A percentile compares a stretch with the other conserved stretches of the same genome.
Conservation (phyloP, 805 yeast genomes). For the Ogataea glucozyma region DNA sequence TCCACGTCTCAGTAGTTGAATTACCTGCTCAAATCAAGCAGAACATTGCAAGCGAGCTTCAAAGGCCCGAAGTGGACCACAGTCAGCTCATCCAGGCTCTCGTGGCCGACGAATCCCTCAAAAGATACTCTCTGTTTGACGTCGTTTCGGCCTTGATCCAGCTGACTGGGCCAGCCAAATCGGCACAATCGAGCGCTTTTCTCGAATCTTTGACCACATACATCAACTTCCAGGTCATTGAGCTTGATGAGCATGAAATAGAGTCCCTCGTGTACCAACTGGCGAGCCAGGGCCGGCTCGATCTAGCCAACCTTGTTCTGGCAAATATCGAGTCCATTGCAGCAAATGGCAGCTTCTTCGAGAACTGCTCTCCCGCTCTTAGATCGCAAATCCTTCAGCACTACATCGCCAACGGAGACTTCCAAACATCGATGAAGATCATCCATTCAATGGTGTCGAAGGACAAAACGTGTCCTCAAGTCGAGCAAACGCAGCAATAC, state of each 20-base stretch:
- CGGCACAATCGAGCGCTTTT: constrained; percentile 2
- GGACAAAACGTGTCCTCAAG: constrained; percentile 16
- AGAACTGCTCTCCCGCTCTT: constrained; percentile 10
- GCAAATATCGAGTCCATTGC: constrained; percentile 10
- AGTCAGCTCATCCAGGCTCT: constrained; percentile 6
- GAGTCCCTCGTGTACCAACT: constrained; percentile 11
- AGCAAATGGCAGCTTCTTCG: constrained; percentile 2
- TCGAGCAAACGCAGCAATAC: constrained; percentile 17
- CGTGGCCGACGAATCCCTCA: neutral
- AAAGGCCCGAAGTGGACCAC: neutral
- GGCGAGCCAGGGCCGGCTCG: constrained; percentile 6
- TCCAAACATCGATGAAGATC: constrained; percentile 20
- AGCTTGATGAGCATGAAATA: constrained; percentile 11
- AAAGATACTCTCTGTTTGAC: constrained; percentile 14
- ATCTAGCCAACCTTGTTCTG: constrained; percentile 9
- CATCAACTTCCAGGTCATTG: constrained; percentile 6
- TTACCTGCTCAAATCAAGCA: constrained; percentile 9
- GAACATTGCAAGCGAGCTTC: neutral
- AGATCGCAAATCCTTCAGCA: constrained; percentile 17
- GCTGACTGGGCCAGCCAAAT: neutral
- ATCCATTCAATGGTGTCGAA: constrained; percentile 14
- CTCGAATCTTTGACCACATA: constrained; percentile 7
- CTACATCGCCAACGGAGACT: constrained; percentile 18
- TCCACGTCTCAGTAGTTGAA: constrained; percentile 1
- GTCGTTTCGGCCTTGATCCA: constrained; percentile 11